Conservation (phyloP, 2,329 filamentous ascomycete genomes). For the Onygena corvina region DNA sequence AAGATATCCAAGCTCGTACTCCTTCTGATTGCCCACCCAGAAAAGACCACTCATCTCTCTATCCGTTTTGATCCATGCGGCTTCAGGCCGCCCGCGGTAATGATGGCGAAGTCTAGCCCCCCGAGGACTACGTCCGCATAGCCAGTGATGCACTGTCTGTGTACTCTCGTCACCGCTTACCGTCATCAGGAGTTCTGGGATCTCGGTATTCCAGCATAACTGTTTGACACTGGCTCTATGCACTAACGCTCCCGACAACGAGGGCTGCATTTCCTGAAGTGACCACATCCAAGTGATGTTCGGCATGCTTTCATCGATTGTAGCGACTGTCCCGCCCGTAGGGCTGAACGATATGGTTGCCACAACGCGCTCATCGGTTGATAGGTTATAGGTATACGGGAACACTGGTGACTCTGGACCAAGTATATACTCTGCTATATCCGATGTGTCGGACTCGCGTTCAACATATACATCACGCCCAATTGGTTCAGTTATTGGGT, state of each 20-base stretch:
- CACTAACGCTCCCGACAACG: conserved; percentile 28
- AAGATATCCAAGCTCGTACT: conserved; percentile 14
- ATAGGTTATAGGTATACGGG: conserved; percentile 23
- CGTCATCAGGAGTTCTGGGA: conserved; percentile 29
- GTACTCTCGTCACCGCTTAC: conserved; percentile 26
- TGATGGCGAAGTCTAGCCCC: conserved; percentile 9
- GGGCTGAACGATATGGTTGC: conserved; percentile 32
- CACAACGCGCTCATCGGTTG: conserved; percentile 26
- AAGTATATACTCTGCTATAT: conserved; percentile 26
- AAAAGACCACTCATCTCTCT: conserved; percentile 10
- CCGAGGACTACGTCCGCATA: conserved; percentile 12
- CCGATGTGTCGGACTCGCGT: conserved; percentile 26
- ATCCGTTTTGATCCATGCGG: conserved; percentile 11
- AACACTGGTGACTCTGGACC: conserved; percentile 29
- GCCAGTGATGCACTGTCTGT: conserved; percentile 22
- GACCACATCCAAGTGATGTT: conserved; percentile 39
- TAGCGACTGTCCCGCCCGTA: conserved; percentile 28
- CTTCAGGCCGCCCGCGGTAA: conserved; percentile 11
- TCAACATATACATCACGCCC: conserved; percentile 24
- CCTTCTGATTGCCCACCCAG: conserved; percentile 13
- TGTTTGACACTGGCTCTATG: conserved; percentile 34
- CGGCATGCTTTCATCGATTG: conserved; percentile 30
- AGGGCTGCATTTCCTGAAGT: conserved; percentile 19
- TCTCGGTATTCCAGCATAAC: conserved; percentile 30
- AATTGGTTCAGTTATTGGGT: conserved; percentile 26